These are phyloP conservation scores for Sarocladium kiliense DNA, from an alignment of 2,329 filamentous ascomycete genomes.

Conservation along the genomic window DNA sequence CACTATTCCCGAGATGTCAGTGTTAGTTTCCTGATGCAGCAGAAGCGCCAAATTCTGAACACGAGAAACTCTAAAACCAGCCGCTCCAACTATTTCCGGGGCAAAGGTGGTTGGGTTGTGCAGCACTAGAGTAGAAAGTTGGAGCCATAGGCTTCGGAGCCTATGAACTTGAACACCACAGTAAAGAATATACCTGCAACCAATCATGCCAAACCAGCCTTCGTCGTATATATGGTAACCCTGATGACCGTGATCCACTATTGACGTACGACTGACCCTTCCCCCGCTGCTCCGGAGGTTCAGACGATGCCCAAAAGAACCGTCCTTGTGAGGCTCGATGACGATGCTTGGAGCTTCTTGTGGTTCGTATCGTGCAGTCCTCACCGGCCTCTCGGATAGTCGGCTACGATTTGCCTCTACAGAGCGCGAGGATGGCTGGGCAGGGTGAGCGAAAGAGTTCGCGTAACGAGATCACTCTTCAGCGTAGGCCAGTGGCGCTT, in stretches of 20 bases:
- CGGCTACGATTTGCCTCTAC: background rate
- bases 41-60: background rate
- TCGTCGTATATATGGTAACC: background rate
- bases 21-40: background rate
- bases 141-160: background rate
- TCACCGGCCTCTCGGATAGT: background rate
- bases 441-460: background rate
- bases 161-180: background rate
- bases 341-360: background rate
- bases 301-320: background rate
- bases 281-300: conserved; percentile 1
- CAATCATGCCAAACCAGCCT: background rate
- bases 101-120: background rate
- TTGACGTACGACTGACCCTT: background rate
- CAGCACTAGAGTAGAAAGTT: background rate
- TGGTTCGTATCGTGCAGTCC: background rate
- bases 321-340: background rate
- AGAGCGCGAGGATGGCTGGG: background rate
- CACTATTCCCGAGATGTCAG: background rate
- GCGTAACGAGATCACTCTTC: background rate
- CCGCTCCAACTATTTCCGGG: background rate
- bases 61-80: conserved; percentile 5
- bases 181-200: background rate
- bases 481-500: background rate
- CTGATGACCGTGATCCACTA: background rate